phyloP scores from a whole-genome alignment of 2,329 filamentous ascomycete genomes.

The Pseudogymnoascus sp. region DNA sequence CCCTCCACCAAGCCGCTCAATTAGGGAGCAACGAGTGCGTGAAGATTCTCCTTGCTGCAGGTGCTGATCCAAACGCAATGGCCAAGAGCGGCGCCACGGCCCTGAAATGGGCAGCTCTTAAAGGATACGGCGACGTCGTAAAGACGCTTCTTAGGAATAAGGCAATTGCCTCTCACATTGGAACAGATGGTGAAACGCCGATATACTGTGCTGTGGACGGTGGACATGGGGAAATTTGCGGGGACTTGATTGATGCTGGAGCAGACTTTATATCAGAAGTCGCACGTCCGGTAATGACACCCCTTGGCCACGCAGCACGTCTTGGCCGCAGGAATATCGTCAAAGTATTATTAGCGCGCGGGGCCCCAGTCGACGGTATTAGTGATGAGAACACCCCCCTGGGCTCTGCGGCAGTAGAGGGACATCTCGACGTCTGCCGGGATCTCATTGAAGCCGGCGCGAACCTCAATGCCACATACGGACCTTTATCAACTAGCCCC shows the following conservation, averaged over 20 bases:
- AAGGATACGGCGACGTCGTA: constrained; percentile 10
- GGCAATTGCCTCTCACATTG: constrained; percentile 5
- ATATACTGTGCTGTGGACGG: not conserved
- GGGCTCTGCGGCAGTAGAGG: not conserved
- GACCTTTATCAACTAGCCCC: not conserved
- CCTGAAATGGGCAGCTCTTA: constrained; percentile 13
- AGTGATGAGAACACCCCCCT: not conserved
- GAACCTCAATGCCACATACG: not conserved
- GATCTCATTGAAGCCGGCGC: constrained; percentile 3
- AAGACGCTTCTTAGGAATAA: constrained; percentile 12
- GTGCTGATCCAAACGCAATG: constrained; percentile 12
- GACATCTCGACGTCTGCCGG: not conserved
- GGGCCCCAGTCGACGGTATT: not conserved
- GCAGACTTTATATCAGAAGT: constrained; percentile 5
- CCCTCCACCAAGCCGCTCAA: not conserved
- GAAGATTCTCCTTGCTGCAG: constrained; percentile 3
- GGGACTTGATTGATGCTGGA: not conserved
- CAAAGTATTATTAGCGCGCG: not conserved
- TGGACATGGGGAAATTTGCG: not conserved
- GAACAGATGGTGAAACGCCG: not conserved
- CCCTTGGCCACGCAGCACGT: not conserved
- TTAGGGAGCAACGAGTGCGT: not conserved
- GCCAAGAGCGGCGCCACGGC: constrained; percentile 3
- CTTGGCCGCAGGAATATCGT: not conserved
- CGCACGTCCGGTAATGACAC: not conserved